Conservation (phyloP, 805 yeast genomes). For the Starmerella apis region DNA sequence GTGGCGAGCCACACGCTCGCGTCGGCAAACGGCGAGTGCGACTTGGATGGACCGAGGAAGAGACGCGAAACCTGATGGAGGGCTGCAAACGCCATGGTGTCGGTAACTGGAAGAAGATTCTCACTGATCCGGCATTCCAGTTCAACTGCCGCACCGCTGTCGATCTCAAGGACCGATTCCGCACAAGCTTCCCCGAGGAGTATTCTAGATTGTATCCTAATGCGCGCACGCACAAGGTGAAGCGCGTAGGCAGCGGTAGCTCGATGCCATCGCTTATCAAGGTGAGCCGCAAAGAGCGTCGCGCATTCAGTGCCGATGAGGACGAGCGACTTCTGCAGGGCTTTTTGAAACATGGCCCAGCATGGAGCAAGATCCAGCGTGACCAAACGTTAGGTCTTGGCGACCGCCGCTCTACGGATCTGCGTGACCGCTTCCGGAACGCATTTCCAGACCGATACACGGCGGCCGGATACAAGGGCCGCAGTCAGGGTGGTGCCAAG, state of each 20-base stretch:
- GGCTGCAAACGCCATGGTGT: constrained; percentile 38
- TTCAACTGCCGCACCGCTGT: constrained; percentile 39
- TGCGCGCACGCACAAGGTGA: constrained; percentile 36
- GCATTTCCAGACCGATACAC: constrained; percentile 38
- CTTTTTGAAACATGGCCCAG: constrained; percentile 37
- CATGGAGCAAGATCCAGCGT: constrained; percentile 39
- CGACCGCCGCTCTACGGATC: constrained; percentile 37
- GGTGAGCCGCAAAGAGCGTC: constrained; percentile 38
- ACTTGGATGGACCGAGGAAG: constrained; percentile 36
- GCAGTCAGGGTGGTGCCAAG: constrained; percentile 20
- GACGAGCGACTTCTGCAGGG: constrained; percentile 37
- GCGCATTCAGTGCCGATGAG: constrained; percentile 36
- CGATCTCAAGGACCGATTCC: constrained; percentile 38
- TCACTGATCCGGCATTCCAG: constrained; percentile 34
- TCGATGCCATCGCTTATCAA: constrained; percentile 31
- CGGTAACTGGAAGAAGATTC: constrained; percentile 41
- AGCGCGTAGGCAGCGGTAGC: constrained; percentile 21
- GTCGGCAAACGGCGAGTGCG: constrained; percentile 33
- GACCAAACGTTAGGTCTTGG: constrained; percentile 33
- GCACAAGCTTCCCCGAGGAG: constrained; percentile 39
- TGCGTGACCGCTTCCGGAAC: constrained; percentile 38
- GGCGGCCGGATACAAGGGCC: constrained; percentile 38
- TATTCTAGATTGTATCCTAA: constrained; percentile 38
- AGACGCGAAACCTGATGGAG: constrained; percentile 35
- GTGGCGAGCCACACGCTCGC: constrained; percentile 23